Evolutionary conservation across 2,329 filamentous ascomycete genomes (phyloP).

Genomic region (Pestalotiopsis sp.): DNA sequence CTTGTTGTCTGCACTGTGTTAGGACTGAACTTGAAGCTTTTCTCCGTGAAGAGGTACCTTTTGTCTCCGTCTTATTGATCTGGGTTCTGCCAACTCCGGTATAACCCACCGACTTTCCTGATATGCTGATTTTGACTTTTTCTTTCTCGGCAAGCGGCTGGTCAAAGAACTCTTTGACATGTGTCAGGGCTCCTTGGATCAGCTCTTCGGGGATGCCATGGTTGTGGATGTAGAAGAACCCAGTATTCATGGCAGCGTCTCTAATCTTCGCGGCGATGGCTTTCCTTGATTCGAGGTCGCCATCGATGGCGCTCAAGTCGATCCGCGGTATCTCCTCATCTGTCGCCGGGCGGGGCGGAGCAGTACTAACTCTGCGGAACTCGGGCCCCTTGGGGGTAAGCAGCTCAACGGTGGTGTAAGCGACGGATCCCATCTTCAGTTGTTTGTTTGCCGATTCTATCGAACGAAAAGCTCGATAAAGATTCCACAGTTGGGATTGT

Average conservation of each 20-base stretch:
- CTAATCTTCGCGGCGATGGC: constrained; percentile 38
- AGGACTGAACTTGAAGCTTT: constrained; percentile 26
- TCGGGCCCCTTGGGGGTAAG: constrained; percentile 46
- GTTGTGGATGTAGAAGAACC: constrained; percentile 47
- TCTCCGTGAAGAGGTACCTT: constrained; percentile 37
- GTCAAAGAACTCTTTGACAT: constrained; percentile 26
- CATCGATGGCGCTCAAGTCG: constrained; percentile 40
- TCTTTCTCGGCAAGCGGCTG: constrained; percentile 26
- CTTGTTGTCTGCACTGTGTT: constrained; percentile 32
- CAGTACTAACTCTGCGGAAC: constrained; percentile 44
- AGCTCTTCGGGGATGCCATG: constrained; percentile 32
- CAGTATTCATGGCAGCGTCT: constrained; percentile 33
- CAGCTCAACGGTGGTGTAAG: constrained; percentile 41
- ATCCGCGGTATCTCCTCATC: constrained; percentile 49
- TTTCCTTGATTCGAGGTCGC: constrained; percentile 36
- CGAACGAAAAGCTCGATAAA: too few species aligned
- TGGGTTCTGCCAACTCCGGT: constrained; percentile 40
- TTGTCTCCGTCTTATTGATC: constrained; percentile 27
- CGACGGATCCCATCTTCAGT: constrained; percentile 16
- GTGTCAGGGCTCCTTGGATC: constrained; percentile 30
- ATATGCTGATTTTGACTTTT: constrained; percentile 33
- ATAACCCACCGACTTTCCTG: constrained; percentile 39
- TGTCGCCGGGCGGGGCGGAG: constrained; percentile 41
- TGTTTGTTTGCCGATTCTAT: too few species aligned
- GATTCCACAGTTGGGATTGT: too few species aligned